phyloP scores from a whole-genome alignment of 768 basidiomycete genomes.

The Pleurotus giganteus region DNA sequence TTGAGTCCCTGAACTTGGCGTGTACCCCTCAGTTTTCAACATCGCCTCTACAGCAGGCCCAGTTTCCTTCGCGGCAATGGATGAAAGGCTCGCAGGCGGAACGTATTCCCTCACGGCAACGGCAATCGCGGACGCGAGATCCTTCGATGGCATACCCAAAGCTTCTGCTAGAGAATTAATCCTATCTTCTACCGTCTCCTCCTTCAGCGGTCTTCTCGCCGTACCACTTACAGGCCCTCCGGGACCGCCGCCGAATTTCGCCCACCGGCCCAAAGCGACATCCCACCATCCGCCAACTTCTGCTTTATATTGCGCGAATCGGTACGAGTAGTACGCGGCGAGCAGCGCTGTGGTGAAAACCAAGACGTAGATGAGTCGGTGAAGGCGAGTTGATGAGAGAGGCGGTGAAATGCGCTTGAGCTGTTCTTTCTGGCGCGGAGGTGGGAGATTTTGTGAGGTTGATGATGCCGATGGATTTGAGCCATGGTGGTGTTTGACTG shows the following conservation, averaged over 20 bases:
- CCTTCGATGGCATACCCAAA: conserved; percentile 58
- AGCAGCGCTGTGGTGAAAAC: conserved; percentile 39
- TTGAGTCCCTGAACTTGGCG: conserved; percentile 10
- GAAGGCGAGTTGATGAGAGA: conserved; percentile 39
- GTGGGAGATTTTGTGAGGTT: conserved; percentile 23
- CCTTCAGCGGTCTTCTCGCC: neutral
- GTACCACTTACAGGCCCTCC: neutral
- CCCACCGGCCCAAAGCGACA: conserved; percentile 33
- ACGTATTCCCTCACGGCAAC: conserved; percentile 56
- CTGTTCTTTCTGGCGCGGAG: conserved; percentile 20
- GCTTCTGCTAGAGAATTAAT: conserved; percentile 60
- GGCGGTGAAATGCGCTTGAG: conserved; percentile 41
- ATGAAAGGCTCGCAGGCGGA: conserved; percentile 59
- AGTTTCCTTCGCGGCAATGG: conserved; percentile 48
- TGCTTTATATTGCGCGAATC: conserved; percentile 43
- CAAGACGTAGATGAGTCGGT: conserved; percentile 49
- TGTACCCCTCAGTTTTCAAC: conserved; percentile 21
- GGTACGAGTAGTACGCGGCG: conserved; percentile 50
- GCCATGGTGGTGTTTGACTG: neutral
- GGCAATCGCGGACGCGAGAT: conserved; percentile 65
- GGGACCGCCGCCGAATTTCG: conserved; percentile 10
- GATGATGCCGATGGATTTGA: conserved; percentile 14
- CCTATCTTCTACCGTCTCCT: conserved; percentile 45
- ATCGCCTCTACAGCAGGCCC: conserved; percentile 40
- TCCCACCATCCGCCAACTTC: conserved; percentile 67